phyloP scores from a whole-genome alignment of 1,284 basidiomycete genomes.

The Laetiporus sulphureus region DNA sequence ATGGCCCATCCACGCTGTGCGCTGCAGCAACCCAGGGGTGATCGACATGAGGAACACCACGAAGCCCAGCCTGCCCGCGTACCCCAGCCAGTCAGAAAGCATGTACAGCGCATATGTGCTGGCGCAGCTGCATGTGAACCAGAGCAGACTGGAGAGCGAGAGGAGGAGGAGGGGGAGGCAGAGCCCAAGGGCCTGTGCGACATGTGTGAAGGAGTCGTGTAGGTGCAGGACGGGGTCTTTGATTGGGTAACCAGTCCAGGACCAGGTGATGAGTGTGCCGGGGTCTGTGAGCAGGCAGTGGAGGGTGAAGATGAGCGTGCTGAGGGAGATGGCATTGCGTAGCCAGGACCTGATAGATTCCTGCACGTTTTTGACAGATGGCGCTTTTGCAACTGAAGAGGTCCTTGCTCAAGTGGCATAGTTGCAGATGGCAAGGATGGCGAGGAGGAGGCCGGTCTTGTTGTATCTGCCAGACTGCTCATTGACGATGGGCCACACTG shows the following conservation, averaged over 20 bases:
- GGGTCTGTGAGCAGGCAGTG: constrained; percentile 79
- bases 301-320: constrained; percentile 68
- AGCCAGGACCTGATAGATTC: constrained; percentile 34
- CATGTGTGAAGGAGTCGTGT: constrained; percentile 64
- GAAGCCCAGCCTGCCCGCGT: constrained; percentile 61
- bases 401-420: constrained; percentile 18
- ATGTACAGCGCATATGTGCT: constrained; percentile 53
- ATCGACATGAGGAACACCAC: constrained; percentile 65
- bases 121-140: constrained; percentile 44
- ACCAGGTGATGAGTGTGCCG: constrained; percentile 84
- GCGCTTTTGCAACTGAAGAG: no score
- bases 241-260: constrained; percentile 85
- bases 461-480: constrained; percentile 68
- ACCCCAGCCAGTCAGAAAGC: constrained; percentile 71
- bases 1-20: constrained; percentile 31
- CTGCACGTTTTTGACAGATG: no score
- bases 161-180: constrained; percentile 34
- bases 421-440: constrained; percentile 38
- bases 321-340: constrained; percentile 55
- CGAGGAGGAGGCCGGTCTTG: constrained; percentile 52
- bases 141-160: constrained; percentile 34
- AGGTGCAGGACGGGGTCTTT: constrained; percentile 72
- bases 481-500: constrained; percentile 80
- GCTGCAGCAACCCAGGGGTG: constrained; percentile 48
- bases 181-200: constrained; percentile 58